These are phyloP conservation scores for Tricholoma furcatifolium DNA, from an alignment of 768 basidiomycete species.

Conservation along the genomic window DNA sequence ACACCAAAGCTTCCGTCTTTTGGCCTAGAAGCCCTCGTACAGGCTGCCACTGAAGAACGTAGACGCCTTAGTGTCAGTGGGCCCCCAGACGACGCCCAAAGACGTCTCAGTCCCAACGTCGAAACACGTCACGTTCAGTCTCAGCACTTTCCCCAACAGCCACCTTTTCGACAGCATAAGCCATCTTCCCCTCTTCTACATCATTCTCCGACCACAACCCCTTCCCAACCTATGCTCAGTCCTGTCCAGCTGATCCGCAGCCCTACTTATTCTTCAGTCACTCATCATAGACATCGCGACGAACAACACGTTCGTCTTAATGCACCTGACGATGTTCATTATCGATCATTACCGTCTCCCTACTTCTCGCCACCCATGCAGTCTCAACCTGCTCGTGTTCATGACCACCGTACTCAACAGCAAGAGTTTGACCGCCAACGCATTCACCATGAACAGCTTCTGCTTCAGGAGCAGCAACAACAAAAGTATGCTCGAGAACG, in stretches of 20 bases:
- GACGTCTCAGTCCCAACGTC: slow-evolving; percentile 16
- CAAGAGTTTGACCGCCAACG: slow-evolving; percentile 24
- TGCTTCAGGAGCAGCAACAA: slow-evolving; percentile 24
- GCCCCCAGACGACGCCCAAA: slow-evolving; percentile 18
- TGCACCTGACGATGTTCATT: slow-evolving; percentile 10
- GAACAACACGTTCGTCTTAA: slow-evolving; percentile 9
- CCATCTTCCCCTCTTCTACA: slow-evolving; percentile 11
- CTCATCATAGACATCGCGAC: slow-evolving; percentile 16
- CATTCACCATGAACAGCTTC: slow-evolving; percentile 23
- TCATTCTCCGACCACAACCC: slow-evolving; percentile 1
- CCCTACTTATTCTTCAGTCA: slow-evolving; percentile 9
- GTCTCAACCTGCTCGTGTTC: slow-evolving; percentile 10
- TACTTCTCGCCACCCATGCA: slow-evolving; percentile 11
- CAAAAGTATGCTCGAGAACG: slow-evolving; percentile 22
- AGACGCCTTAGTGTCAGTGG: slow-evolving; percentile 42
- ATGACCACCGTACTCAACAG: slow-evolving; percentile 22
- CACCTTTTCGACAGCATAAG: slow-evolving; percentile 12
- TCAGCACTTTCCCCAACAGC: slow-evolving; percentile 17
- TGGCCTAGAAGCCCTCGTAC: slow-evolving; percentile 66
- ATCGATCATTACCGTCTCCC: slow-evolving; percentile 12
- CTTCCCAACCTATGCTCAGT: slow-evolving; percentile 4
- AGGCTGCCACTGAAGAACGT: slow-evolving; percentile 68
- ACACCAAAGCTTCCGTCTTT: slow-evolving; percentile 24
- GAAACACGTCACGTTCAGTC: slow-evolving; percentile 21
- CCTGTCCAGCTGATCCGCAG: slow-evolving; percentile 11